A percentile compares a stretch with the other conserved stretches of the same genome.
These are phyloP conservation scores for Pseudomonodictys pantanalensis DNA, from an alignment of 495 filamentous ascomycete genomes.

Conservation along the genomic window DNA sequence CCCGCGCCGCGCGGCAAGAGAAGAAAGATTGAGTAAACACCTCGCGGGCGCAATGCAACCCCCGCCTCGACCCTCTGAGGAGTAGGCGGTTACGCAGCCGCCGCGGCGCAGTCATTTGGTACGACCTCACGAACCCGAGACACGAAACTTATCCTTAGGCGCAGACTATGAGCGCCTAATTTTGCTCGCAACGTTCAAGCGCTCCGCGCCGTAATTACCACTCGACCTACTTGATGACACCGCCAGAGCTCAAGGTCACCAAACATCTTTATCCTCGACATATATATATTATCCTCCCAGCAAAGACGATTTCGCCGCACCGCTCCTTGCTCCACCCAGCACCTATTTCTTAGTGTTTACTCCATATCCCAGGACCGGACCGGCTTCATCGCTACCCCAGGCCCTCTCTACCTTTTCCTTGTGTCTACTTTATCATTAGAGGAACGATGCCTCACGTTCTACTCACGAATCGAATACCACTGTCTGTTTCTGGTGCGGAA, in stretches of 20 bases:
- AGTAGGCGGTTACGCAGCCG: constrained; percentile 22
- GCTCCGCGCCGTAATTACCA: too few relatives aligned
- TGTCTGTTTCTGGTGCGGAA: constrained; percentile 15
- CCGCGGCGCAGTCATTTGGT: constrained; percentile 5
- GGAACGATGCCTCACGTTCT: constrained; percentile 15
- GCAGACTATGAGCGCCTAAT: neutral
- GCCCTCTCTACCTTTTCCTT: constrained; percentile 8
- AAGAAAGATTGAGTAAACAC: constrained; percentile 59
- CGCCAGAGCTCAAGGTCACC: constrained; percentile 1
- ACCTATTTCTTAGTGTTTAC: neutral
- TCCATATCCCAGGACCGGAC: neutral
- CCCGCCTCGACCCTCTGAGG: constrained; percentile 14
- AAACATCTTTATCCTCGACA: neutral
- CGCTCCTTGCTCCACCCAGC: neutral
- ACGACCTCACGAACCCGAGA: constrained; percentile 9
- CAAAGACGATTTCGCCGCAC: constrained; percentile 26
- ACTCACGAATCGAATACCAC: constrained; percentile 27
- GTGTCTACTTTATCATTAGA: constrained; percentile 10
- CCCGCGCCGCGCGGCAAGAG: constrained; percentile 74
- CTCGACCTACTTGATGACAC: too few relatives aligned
- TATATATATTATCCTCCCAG: constrained; percentile 14
- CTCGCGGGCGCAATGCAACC: neutral
- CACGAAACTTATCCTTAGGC: constrained; percentile 5
- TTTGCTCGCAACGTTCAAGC: too few relatives aligned
- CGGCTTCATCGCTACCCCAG: neutral